Base-by-base conservation (phyloP, 2,329 filamentous ascomycete genomes). In the Colletotrichum tabaci region DNA sequence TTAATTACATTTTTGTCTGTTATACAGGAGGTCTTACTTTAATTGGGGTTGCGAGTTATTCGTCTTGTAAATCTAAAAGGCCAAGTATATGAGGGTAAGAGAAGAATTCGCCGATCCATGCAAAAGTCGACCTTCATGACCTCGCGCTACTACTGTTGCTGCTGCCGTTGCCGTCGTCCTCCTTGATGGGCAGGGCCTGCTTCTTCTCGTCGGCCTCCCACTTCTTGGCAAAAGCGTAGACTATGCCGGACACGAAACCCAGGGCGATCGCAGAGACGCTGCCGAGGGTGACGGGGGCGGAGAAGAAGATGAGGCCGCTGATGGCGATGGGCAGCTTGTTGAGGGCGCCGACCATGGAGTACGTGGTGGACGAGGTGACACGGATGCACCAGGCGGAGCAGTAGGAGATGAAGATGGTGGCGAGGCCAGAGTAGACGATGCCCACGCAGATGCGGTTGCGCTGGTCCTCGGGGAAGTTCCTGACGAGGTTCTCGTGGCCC, bases 331-430 rank as follows among this genome's bases (percentile, higher is more conserved):
- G 96, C 42, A 99, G 91, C 87, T 99, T 99, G 89, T 99, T 99
- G 78, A 99, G 88, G n/a, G 96, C 94, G 74, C 96, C 96, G 68
- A 98, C 96, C 96, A 99, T 98, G 40, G 94, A 97, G 87, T 98
- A 99, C 2, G 96, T 99, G 10, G 96, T 98, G 23, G 95, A 98
- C 0, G 95, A 97, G 9, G 96, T 98, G 74, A 98, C 94, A 76
- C 96, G 95, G 75, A 99, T 97, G 81, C 96, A 98, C 96, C 96
- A 98, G 47, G 96, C 96, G 18, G 95, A 98, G 80, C 94, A 97
- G 88, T 99, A 99, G n/a, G 96, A 98, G 83, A 99, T 99, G 85
- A 98, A 98, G 79, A 98, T 95, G 61, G 95, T 93, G 46, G 91
- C 95, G 64, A 98, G 87, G 72, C 96, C 96, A 7, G 96, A 98